Base-by-base conservation (phyloP, 257 asterid genomes). In the Capsicum chinense region DNA sequence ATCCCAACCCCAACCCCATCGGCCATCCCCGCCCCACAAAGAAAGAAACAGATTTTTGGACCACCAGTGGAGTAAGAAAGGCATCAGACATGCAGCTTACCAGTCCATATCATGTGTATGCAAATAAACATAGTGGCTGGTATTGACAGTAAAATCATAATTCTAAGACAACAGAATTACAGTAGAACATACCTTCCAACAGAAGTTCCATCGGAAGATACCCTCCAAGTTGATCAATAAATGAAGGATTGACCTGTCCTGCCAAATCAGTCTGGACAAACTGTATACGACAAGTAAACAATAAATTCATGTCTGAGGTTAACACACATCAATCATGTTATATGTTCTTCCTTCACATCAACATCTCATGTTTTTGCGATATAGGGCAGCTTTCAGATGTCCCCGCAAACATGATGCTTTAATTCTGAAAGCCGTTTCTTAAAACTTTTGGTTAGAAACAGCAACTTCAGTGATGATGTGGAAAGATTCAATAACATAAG, bases 241-340 rank as follows among this genome's bases (percentile, higher is more conserved):
- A 76, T 68, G 86, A 87, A 52, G 90, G 85, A 87, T 83, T 86
- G 86, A 92, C 69, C 92, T 79, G 86, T 73, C 83, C n/a, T 47
- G 94, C 89, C 94, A 96, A 54, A 59, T 92, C 98, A 69, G 98
- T 96, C 86, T 87, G 89, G 85, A 96, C 95, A 90, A 90, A 96
- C 99, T 96, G 95, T 90, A 66, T 73, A 85, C 79, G 52, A 81
- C 67, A 68, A 78, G 57, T 48, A 63, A 64, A 85, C 16, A 50
- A 60, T n/a, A 21, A 37, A 56, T 12, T 14, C 47, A 2, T 39
- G 52, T 79, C 76, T 63, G 59, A 12, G 59, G 71, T 76, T 73
- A 84, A 86, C 83, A 83, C 44, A 48, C 52, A 57, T 67, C 33
- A 79, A 73, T 56, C 44, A 84, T 56, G 67, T 84, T 47, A 47